These are phyloP conservation scores for Corynascus novoguineensis DNA, from an alignment of 495 filamentous ascomycete species.

Conservation along the genomic window DNA sequence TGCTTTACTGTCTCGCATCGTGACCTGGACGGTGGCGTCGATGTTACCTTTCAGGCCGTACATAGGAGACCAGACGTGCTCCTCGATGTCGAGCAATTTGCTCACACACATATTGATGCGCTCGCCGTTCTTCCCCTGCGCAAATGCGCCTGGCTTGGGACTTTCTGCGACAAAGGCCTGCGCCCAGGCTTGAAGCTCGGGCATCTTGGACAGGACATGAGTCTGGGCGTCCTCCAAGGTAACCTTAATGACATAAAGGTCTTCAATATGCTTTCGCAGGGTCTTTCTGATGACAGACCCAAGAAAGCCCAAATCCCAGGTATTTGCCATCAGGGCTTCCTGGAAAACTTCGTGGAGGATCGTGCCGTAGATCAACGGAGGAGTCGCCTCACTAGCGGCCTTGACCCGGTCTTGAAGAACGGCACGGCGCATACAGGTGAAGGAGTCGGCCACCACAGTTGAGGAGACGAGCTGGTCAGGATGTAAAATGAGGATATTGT, in stretches of 20 bases:
- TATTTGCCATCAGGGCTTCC: conserved; percentile 75
- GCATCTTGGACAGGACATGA: conserved; percentile 72
- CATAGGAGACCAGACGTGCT: conserved; percentile 96
- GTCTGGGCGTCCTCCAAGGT: conserved; percentile 63
- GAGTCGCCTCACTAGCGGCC: conserved; percentile 68
- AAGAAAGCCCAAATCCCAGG: conserved; percentile 69
- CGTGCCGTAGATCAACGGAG: conserved; percentile 79
- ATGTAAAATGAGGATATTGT: conserved; percentile 86
- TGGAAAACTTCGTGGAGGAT: conserved; percentile 94
- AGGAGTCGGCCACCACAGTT: conserved; percentile 88
- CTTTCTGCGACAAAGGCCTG: conserved; percentile 64
- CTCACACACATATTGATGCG: conserved; percentile 73
- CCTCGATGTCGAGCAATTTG: conserved; percentile 92
- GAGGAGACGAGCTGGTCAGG: conserved; percentile 94
- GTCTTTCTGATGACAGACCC: conserved; percentile 57
- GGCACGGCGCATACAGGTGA: conserved; percentile 79
- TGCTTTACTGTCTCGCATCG: conserved; percentile 58
- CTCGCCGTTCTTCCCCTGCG: conserved; percentile 71
- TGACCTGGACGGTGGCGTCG: conserved; percentile 94
- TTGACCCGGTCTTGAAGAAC: conserved; percentile 93
- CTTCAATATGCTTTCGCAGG: conserved; percentile 68
- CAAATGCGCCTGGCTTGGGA: conserved; percentile 66
- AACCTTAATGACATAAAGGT: conserved; percentile 77
- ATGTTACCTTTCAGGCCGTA: conserved; percentile 97
- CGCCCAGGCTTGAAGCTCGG: conserved; percentile 76